Evolutionary conservation across 2,329 filamentous ascomycete species (phyloP), one percentile per base, ranked within the genome.

Genomic region (Penicillium janthinellum): DNA sequence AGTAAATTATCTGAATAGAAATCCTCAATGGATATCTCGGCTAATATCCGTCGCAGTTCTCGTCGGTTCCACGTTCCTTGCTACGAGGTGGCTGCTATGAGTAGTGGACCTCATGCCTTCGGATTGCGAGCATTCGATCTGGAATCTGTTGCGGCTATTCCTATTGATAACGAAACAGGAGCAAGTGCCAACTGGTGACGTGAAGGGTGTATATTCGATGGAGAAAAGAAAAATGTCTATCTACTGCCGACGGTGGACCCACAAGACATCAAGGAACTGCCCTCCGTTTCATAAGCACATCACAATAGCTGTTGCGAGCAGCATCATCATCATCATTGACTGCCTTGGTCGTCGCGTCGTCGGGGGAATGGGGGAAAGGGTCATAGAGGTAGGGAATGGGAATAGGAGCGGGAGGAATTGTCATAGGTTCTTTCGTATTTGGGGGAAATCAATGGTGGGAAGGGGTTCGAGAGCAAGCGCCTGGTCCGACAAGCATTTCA

Each of bases 131-230:
- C 47, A 35, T 49, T 20, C 4, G n/a, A 35, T 49, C 44, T 20
- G 20, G 17, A 6, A 49, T 49, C 47, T 3, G 10, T 35, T 15
- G 28, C 31, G 22, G 28, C n/a, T 35, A 17, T 31, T 49, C 2
- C 28, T 35, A 20, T 12, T 14, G 31, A 49, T 17, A 8, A 35
- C 47, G 3, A 35, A 17, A 20, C 4, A 15, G 17, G 4, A 20
- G 6, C 4, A 2, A n/a, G 15, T 17, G 22, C 15, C 3, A 39
- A 20, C 3, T 39, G 37, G 15, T 22, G 61, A 65, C 65, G 63
- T 68, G 67, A 64, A 69, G 62, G 60, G 65, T 69, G 64, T 74
- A 73, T 73, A 73, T 74, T 73, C 62, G 64, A 64, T 64, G 69
- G 63, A 60, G 64, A 67, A 56, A 67, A 58, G 48, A 39, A 52